Percentiles rank a stretch among this genome's conserved stretches.
These are phyloP conservation scores for Pyrenochaeta sp. DNA, from an alignment of 2,329 filamentous ascomycete species.

Conservation along the genomic window DNA sequence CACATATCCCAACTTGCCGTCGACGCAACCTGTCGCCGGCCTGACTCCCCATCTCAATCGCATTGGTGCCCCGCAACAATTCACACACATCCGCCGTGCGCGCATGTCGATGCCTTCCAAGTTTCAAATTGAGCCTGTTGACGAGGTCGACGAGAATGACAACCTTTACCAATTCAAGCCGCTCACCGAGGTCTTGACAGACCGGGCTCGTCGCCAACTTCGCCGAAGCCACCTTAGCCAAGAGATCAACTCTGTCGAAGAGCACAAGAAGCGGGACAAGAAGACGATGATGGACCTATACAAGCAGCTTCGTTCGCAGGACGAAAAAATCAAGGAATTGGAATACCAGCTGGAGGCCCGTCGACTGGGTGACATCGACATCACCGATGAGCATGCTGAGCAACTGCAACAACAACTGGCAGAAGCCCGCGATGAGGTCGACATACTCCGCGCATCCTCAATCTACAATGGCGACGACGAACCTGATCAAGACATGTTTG, in stretches of 20 bases:
- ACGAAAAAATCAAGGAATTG: conserved; percentile 47
- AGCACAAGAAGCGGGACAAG: conserved; percentile 46
- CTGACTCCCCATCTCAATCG: conserved; percentile 44
- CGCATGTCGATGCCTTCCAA: conserved; percentile 49
- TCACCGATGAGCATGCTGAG: conserved; percentile 44
- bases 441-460: conserved; percentile 42
- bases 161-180: conserved; percentile 45
- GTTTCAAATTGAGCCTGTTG: conserved; percentile 32
- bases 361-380: conserved; percentile 49
- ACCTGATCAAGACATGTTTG: conserved; percentile 29
- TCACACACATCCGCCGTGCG: conserved; percentile 33
- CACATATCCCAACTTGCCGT: conserved; percentile 22
- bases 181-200: conserved; percentile 40
- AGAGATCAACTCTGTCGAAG: conserved; percentile 49
- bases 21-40: conserved; percentile 37
- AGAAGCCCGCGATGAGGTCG: conserved; percentile 44
- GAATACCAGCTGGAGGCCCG: conserved; percentile 46
- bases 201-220: conserved; percentile 47
- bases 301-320: conserved; percentile 46
- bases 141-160: conserved; percentile 27
- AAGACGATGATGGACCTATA: conserved; percentile 48
- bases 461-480: conserved; percentile 38
- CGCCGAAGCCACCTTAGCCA: conserved; percentile 52
- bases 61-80: conserved; percentile 33
- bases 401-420: conserved; percentile 45